Base-by-base conservation (phyloP, 208 protist genomes). In the Angomonas desouzai region DNA sequence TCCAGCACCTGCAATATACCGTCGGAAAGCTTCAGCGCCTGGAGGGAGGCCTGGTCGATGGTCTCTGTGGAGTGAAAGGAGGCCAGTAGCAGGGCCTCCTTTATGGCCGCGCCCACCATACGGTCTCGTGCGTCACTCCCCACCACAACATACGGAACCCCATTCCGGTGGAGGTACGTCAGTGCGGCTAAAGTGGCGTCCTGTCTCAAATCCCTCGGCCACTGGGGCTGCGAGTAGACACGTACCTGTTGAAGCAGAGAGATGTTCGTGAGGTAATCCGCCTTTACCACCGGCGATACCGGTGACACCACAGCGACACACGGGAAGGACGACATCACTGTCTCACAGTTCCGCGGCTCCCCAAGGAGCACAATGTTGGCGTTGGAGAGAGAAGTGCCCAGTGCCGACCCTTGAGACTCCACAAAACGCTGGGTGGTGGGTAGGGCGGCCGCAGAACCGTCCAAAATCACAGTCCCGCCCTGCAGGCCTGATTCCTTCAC, bases 221-320 rank as follows among this genome's bases (percentile, higher is more conserved):
- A 87, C 13, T 63, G 62, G n/a, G 67, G 33, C 30, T 64, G 53
- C 4, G 77, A 61, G 70, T 78, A 89, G 28, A 85, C 56, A 16
- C 78, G 77, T 65, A 92, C 78, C 69, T 87, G 76, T 72, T 89
- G 86, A 57, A 89, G 57, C 48, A 63, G 75, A 22, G 66, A 43
- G 10, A 38, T 6, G 38, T 45, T 23, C 51, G 36, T 29, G 11
- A 69, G 45, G 55, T 78, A 61, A 23, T 48, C 48, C 48, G 51
- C 30, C 40, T 71, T 40, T 29, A 23, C 47, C 59, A 84, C 73
- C 1, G 64, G 68, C 11, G 82, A 85, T 23, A 64, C 72, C 13
- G 70, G 60, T 6, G 82, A 78, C 1, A 89, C 70, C 29, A 89
- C 56, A 9, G 79, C 76, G 20, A 69, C 68, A 47, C 77, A 87